A percentile compares a stretch with the other conserved stretches of the same genome.
Evolutionary conservation across 257 asterid species (phyloP).

Genomic region (Solanum virginianum): DNA sequence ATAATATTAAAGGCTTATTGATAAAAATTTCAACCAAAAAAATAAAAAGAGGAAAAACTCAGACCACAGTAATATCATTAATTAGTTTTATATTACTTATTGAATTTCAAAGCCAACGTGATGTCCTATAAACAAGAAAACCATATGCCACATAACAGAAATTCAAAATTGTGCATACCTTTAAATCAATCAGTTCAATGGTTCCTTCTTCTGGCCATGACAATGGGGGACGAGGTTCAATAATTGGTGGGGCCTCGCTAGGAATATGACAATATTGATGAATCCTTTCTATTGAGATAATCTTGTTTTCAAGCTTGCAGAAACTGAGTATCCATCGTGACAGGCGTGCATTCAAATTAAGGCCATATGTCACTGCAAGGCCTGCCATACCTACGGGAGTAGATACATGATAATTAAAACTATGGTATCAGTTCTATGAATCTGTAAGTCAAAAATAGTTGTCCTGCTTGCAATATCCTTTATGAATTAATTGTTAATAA

Average conservation of each 20-base stretch:
- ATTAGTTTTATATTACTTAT: neutral
- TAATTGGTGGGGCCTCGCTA: conserved; percentile 81
- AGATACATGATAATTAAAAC: neutral
- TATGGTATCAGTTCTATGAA: neutral
- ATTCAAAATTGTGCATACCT: conserved; percentile 35
- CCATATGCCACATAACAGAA: neutral
- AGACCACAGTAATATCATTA: neutral
- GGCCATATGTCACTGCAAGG: conserved; percentile 95
- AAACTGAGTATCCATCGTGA: conserved; percentile 98
- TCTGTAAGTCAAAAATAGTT: neutral
- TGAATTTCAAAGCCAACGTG: neutral
- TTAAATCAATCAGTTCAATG: conserved; percentile 71
- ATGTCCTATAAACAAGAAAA: neutral
- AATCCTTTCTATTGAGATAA: conserved; percentile 89
- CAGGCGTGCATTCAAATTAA: conserved; percentile 86
- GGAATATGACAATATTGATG: conserved; percentile 86
- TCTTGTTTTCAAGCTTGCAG: conserved; percentile 98
- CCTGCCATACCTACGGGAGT: conserved; percentile 83
- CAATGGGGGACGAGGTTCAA: conserved; percentile 61
- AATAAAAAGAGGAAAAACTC: neutral
- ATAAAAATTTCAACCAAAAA: neutral
- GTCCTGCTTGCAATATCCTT: neutral
- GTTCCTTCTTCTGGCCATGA: conserved; percentile 89
- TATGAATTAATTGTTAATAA: neutral
- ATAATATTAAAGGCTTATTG: neutral